phyloP scores from a whole-genome alignment of 768 basidiomycete genomes.

The Amylocystis lapponica region DNA sequence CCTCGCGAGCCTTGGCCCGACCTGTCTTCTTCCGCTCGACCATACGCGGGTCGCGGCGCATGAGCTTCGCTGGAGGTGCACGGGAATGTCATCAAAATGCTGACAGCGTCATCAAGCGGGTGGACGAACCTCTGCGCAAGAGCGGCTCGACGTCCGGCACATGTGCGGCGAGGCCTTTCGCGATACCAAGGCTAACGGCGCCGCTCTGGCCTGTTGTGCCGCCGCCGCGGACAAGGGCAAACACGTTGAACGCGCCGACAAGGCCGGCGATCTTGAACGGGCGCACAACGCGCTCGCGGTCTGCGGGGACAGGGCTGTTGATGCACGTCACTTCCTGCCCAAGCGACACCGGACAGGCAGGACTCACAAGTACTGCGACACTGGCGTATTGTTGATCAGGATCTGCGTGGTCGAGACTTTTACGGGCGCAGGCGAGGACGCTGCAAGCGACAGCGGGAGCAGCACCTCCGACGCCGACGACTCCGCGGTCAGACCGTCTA shows the following conservation, averaged over 20 bases:
- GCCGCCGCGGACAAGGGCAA: slow-evolving; percentile 64
- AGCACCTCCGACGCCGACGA: too few relatives aligned
- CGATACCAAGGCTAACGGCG: slow-evolving; percentile 72
- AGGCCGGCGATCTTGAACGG: slow-evolving; percentile 82
- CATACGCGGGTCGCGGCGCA: slow-evolving; percentile 93
- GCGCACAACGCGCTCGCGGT: slow-evolving; percentile 76
- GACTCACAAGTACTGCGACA: slow-evolving; percentile 67
- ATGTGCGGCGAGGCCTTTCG: slow-evolving; percentile 69
- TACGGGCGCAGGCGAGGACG: slow-evolving; percentile 14
- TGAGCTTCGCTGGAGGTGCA: slow-evolving; percentile 58
- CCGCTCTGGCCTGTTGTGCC: slow-evolving; percentile 93
- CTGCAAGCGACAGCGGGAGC: too few relatives aligned
- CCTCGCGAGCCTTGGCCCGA: slow-evolving; percentile 85
- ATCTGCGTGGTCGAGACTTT: slow-evolving; percentile 54
- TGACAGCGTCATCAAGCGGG: too few relatives aligned
- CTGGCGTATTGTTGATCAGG: slow-evolving; percentile 79
- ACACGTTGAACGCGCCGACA: slow-evolving; percentile 77
- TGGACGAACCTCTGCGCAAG: slow-evolving; percentile 63
- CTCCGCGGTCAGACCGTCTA: not conserved
- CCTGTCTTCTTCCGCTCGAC: slow-evolving; percentile 98
- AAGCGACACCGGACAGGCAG: not conserved
- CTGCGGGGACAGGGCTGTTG: slow-evolving; percentile 44
- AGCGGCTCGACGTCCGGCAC: slow-evolving; percentile 59
- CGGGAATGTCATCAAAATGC: too few relatives aligned
- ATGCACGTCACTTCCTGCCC: not conserved